Evolutionary conservation across 2,329 filamentous ascomycete species (phyloP).

Genomic region (Botrytis pseudocinerea): DNA sequence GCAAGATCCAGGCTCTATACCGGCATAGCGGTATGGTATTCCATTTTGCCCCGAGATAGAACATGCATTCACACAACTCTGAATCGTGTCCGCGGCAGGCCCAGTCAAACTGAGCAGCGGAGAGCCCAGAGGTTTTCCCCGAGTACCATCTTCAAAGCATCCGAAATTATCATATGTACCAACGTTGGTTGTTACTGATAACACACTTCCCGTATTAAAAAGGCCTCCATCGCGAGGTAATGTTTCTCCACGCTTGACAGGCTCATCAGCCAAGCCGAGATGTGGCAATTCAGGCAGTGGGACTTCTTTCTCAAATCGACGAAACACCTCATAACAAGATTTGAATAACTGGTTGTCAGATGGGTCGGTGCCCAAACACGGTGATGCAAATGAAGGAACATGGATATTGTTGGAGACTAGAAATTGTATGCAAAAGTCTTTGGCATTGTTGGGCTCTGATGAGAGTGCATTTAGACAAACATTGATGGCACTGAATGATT

Average conservation of each 20-base stretch:
- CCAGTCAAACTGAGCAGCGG: neutral
- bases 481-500: neutral
- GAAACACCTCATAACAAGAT: constrained; percentile 4
- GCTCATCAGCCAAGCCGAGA: neutral
- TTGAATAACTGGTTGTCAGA: neutral
- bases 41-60: neutral
- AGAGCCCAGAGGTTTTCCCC: neutral
- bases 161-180: constrained; percentile 3
- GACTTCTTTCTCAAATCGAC: neutral
- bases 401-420: neutral
- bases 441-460: neutral
- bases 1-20: constrained; percentile 12
- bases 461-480: constrained; percentile 5
- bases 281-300: neutral
- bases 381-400: neutral
- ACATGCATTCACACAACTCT: constrained; percentile 10
- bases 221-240: neutral
- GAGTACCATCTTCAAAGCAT: constrained; percentile 11
- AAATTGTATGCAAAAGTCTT: constrained; percentile 6
- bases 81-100: neutral
- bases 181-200: neutral
- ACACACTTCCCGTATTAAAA: constrained; percentile 9
- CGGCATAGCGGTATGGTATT: constrained; percentile 8
- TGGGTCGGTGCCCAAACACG: neutral
- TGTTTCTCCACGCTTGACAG: neutral